These are phyloP conservation scores for Boletus rubescentipes DNA, from an alignment of 768 basidiomycete genomes.

Conservation along the genomic window DNA sequence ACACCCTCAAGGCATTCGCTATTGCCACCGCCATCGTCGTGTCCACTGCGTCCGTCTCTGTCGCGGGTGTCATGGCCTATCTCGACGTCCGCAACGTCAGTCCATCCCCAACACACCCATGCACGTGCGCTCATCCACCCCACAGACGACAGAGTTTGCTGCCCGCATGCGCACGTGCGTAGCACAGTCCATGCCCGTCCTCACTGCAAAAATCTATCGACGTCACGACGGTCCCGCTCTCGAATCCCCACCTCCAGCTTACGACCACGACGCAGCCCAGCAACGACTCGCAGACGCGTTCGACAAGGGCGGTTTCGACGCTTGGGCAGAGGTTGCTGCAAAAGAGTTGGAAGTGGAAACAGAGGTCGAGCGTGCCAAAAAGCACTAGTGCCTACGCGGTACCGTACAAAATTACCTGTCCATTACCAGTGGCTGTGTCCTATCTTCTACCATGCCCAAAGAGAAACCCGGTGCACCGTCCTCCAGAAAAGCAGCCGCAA, in stretches of 20 bases:
- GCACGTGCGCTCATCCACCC: not conserved
- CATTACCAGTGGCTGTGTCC: conserved; percentile 2
- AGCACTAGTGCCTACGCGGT: not conserved
- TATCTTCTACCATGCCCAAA: conserved; percentile 17
- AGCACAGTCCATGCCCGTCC: conserved; percentile 44
- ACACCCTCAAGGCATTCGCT: conserved; percentile 61
- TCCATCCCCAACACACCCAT: not conserved
- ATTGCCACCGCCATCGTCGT: conserved; percentile 63
- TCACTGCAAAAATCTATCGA: conserved; percentile 54
- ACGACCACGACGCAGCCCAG: conserved; percentile 44
- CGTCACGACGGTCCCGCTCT: conserved; percentile 32
- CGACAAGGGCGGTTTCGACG: conserved; percentile 54
- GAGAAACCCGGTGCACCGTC: conserved; percentile 9
- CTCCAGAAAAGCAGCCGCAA: conserved; percentile 46
- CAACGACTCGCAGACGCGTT: conserved; percentile 54
- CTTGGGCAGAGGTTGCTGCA: conserved; percentile 53
- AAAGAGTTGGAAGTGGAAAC: conserved; percentile 61
- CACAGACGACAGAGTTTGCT: conserved; percentile 60
- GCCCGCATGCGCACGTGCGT: conserved; percentile 52
- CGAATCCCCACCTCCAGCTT: too few relatives aligned
- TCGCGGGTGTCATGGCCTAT: conserved; percentile 49
- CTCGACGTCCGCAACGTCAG: conserved; percentile 56
- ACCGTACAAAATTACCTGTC: too few relatives aligned
- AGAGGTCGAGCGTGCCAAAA: conserved; percentile 43
- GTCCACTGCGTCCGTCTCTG: conserved; percentile 42